Evolutionary conservation across 2,329 filamentous ascomycete species (phyloP).

Genomic region (Verticillium nonalfalfae): DNA sequence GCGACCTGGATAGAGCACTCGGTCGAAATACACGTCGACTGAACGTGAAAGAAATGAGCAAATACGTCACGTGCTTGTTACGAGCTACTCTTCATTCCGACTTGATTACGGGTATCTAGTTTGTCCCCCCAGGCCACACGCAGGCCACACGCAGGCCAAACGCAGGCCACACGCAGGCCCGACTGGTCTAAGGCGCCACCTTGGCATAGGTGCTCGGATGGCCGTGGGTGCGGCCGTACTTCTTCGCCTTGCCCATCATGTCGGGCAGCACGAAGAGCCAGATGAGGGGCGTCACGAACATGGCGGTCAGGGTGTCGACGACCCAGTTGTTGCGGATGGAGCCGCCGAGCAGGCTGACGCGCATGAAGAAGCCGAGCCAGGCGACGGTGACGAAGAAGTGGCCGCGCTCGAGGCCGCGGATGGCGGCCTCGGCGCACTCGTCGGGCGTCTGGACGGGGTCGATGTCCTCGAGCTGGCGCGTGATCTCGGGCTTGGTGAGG

Average conservation of each 20-base stretch:
- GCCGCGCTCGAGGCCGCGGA: slow-evolving; percentile 72
- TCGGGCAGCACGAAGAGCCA: slow-evolving; percentile 53
- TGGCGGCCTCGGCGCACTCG: slow-evolving; percentile 63
- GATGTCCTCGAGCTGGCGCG: slow-evolving; percentile 70
- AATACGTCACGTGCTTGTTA: too few relatives aligned
- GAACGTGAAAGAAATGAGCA: too few relatives aligned
- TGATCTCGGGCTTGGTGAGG: slow-evolving; percentile 71
- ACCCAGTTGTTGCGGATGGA: slow-evolving; percentile 53
- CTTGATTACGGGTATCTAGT: background rate
- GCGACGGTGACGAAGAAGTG: slow-evolving; percentile 74
- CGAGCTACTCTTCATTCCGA: too few relatives aligned
- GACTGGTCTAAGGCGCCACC: background rate
- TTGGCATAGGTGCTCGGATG: slow-evolving; percentile 45
- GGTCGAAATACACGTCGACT: too few relatives aligned
- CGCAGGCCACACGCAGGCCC: too few relatives aligned
- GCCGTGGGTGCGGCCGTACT: slow-evolving; percentile 50
- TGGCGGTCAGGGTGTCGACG: slow-evolving; percentile 47
- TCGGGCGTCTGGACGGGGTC: slow-evolving; percentile 76
- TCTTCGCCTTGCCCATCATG: slow-evolving; percentile 51
- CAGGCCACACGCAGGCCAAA: too few relatives aligned
- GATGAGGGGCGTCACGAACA: slow-evolving; percentile 44
- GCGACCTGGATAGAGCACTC: background rate
- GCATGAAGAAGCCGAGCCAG: slow-evolving; percentile 66
- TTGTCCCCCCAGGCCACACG: too few relatives aligned
- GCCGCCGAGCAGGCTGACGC: slow-evolving; percentile 51